Conservation (phyloP, 495 filamentous ascomycete genomes). For the Pseudoneurospora amorphoporcata region DNA sequence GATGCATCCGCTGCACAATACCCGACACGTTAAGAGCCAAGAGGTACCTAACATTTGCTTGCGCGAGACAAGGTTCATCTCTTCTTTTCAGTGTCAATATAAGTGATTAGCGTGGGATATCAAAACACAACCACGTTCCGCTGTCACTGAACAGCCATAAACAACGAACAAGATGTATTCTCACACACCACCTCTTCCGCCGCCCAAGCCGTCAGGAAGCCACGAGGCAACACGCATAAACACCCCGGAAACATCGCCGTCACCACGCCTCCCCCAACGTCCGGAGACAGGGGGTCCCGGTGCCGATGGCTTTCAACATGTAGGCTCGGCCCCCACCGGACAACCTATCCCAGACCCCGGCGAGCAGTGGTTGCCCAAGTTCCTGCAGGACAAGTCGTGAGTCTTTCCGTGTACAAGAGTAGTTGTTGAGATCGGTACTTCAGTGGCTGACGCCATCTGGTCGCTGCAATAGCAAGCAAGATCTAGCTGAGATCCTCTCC, state of each 20-base stretch:
- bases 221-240: constrained; percentile 59
- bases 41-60: background rate
- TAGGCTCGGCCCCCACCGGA: constrained; percentile 7
- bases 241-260: constrained; percentile 38
- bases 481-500: constrained; percentile 57
- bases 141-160: background rate
- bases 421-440: background rate
- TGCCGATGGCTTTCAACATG: constrained; percentile 9
- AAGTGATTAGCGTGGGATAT: background rate
- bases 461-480: constrained; percentile 34
- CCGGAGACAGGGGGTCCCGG: constrained; percentile 20
- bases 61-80: background rate
- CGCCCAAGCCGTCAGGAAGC: constrained; percentile 55
- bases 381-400: constrained; percentile 68
- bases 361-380: constrained; percentile 56
- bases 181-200: constrained; percentile 56
- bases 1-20: background rate
- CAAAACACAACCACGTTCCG: background rate
- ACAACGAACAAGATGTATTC: constrained; percentile 17
- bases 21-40: background rate
- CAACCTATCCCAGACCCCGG: constrained; percentile 36
- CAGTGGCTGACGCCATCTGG: background rate
- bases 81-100: background rate
- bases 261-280: constrained; percentile 30
- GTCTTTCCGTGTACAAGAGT: constrained; percentile 10